Base-by-base conservation (phyloP, 768 basidiomycete genomes). In the Filobasidium wieringae region DNA sequence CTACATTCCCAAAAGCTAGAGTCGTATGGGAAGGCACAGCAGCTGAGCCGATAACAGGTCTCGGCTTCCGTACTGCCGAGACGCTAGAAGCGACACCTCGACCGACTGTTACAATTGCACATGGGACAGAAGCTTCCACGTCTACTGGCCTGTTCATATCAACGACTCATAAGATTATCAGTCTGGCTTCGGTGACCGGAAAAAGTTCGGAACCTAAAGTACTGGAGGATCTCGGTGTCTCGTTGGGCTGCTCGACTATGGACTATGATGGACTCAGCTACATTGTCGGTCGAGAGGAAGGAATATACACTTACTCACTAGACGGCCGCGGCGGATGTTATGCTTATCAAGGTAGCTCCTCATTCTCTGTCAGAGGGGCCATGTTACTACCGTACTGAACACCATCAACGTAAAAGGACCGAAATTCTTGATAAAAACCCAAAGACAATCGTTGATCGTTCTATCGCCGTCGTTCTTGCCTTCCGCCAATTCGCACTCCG, bases 281-380 rank as follows among this genome's bases (percentile, higher is more conserved):
- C 65, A 81, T 90, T 12, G 80, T 97, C 1, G 93, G 90, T 0
- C 75, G 87, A 57, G 87, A 95, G 45, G 95, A 97, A 66, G 92
- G 90, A 3, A 84, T 96, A 24, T 92, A 92, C 65, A 77, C 86
- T 7, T 90, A 87, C 66, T 83, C 84, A 0, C 79, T 81, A 0
- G 87, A 91, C 17, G 88, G 87, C 4, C 77, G 90, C 58, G 85
- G 87, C 4, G 80, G 85, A 0, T 89, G 87, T 54, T 89, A 84
- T 68, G 91, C 91, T 0, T 89, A 91, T 67, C 95, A 97, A 78
- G 93, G 92, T 86, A 55, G 57, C 51, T 53, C 9, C 32, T 7
- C 11, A 11, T 4, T 40, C 2, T 7, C 73, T 56, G 27, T 0
- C 26, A 37, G 7, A 51, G 32, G 36, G 14, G 32, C 30, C 32